Percentiles rank a stretch among this genome's conserved stretches.
These are phyloP conservation scores for Paracorniculantispora psalliotae DNA, from an alignment of 2,329 filamentous ascomycete genomes.

Conservation along the genomic window DNA sequence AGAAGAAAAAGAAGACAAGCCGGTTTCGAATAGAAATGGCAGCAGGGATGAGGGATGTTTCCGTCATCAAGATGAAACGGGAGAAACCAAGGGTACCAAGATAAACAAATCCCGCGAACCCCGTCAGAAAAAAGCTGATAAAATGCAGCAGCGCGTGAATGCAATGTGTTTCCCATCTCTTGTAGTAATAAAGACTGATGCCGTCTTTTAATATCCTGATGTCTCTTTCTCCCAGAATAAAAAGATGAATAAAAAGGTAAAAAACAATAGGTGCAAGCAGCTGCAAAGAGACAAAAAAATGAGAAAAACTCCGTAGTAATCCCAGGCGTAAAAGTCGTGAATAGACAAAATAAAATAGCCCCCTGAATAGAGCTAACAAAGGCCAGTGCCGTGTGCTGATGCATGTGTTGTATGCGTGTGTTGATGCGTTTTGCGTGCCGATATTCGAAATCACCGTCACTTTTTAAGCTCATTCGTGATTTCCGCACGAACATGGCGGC, in stretches of 20 bases:
- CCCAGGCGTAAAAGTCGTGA: constrained; percentile 9
- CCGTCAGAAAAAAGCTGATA: neutral
- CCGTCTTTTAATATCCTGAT: constrained; percentile 1
- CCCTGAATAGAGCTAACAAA: too few species aligned
- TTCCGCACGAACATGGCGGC: constrained; percentile 74
- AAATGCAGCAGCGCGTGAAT: too few species aligned
- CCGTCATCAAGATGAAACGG: neutral
- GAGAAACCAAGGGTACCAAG: neutral
- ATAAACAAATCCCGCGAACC: neutral
- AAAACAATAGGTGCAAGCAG: neutral
- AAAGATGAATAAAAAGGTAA: neutral
- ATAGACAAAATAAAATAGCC: neutral
- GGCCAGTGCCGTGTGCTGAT: too few species aligned
- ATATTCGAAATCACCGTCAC: too few species aligned
- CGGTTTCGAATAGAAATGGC: too few species aligned
- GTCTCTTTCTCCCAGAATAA: neutral
- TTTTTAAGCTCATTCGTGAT: constrained; percentile 60
- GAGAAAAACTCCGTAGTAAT: neutral
- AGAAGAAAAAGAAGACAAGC: neutral
- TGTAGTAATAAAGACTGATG: neutral
- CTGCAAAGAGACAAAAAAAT: neutral
- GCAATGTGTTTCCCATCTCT: neutral
- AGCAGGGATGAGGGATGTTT: too few species aligned
- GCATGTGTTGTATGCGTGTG: too few species aligned
- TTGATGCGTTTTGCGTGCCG: too few species aligned